These are phyloP conservation scores for Chrysosporium keratinophilum DNA, from an alignment of 2,329 filamentous ascomycete species.

Conservation along the genomic window DNA sequence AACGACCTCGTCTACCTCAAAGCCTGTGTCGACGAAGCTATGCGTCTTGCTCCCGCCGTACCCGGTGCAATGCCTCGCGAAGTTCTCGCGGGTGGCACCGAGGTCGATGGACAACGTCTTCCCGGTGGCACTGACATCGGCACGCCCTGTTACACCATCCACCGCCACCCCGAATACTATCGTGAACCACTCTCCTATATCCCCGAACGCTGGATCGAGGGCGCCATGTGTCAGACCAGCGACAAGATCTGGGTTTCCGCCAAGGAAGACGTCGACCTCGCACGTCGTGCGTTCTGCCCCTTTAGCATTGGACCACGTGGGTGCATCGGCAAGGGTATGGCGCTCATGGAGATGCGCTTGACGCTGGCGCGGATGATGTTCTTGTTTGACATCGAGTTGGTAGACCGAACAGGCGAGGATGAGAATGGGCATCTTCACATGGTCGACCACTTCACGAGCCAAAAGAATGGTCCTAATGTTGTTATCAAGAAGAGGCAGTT, in stretches of 20 bases:
- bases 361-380: conserved; percentile 34
- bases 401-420: conserved; percentile 15
- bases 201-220: conserved; percentile 31
- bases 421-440: conserved; percentile 14
- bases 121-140: conserved; percentile 27
- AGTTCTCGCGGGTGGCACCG: conserved; percentile 23
- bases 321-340: conserved; percentile 38
- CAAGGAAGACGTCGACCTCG: conserved; percentile 35
- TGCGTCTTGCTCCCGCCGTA: conserved; percentile 27
- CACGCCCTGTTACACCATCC: conserved; percentile 26
- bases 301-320: conserved; percentile 37
- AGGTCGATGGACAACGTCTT: conserved; percentile 26
- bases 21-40: conserved; percentile 34
- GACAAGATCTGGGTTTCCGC: conserved; percentile 16
- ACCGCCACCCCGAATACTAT: conserved; percentile 27
- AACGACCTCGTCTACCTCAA: conserved; percentile 32
- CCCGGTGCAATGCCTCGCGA: conserved; percentile 23
- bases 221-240: conserved; percentile 14
- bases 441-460: conserved; percentile 17
- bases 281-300: conserved; percentile 25
- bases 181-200: conserved; percentile 23
- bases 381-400: conserved; percentile 30
- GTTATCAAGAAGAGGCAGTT: conserved; percentile 15
- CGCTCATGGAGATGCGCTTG: conserved; percentile 36
- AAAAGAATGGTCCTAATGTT: conserved; percentile 16